Conservation (phyloP, 169 alveolate genomes). For the Plasmodium vivax region DNA sequence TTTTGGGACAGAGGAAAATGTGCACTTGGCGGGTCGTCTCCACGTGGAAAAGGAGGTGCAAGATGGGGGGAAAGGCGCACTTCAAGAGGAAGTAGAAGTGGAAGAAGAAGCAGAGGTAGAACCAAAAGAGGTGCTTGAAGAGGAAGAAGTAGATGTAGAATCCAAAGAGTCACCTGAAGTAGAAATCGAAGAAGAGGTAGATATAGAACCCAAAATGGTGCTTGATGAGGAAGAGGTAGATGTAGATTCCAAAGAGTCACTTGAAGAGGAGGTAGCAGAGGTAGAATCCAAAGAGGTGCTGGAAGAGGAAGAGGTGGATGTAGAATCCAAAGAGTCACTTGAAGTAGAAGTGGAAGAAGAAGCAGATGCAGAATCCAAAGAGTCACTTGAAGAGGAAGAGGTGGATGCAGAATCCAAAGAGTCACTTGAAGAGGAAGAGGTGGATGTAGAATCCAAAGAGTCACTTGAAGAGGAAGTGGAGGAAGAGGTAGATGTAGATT, state of each 20-base stretch:
- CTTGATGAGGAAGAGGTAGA: background rate
- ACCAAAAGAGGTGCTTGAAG: background rate
- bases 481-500: background rate
- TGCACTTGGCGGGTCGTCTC: background rate
- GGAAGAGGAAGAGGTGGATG: background rate
- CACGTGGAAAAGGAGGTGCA: background rate
- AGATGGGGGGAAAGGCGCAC: background rate
- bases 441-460: no score
- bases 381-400: background rate
- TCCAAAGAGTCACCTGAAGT: no score
- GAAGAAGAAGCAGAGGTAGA: background rate
- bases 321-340: background rate
- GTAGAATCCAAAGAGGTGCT: background rate
- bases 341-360: background rate
- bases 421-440: background rate
- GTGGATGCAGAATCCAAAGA: no score
- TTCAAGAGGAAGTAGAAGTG: background rate
- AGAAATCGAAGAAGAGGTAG: background rate
- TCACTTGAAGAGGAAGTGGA: background rate
- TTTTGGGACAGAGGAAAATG: background rate
- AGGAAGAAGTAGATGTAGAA: background rate
- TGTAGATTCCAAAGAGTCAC: background rate
- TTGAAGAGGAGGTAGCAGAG: background rate
- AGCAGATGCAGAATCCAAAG: background rate
- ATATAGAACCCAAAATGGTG: no score